These are phyloP conservation scores for Davidsoniella neocaledoniae DNA, from an alignment of 2,329 filamentous ascomycete genomes.

Conservation along the genomic window DNA sequence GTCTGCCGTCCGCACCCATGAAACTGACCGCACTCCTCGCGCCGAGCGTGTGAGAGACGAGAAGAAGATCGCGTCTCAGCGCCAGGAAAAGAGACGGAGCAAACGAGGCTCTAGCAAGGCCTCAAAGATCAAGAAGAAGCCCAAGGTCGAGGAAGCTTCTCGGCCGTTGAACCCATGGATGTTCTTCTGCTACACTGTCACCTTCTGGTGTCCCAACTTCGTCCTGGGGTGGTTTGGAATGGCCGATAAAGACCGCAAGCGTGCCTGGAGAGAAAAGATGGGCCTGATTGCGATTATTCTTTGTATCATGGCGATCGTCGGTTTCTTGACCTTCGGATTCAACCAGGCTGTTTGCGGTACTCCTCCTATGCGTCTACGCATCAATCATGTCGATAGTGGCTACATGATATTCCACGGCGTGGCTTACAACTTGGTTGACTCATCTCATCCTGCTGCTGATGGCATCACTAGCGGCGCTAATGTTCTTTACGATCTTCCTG, in stretches of 20 bases:
- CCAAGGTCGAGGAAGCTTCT: conserved; percentile 40
- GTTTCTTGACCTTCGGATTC: conserved; percentile 94
- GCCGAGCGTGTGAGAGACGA: conserved; percentile 21
- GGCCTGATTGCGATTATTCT: conserved; percentile 89
- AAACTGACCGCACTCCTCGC: conserved; percentile 29
- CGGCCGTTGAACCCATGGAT: conserved; percentile 83
- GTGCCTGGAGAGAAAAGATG: conserved; percentile 97
- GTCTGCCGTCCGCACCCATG: conserved; percentile 30
- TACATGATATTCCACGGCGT: conserved; percentile 96
- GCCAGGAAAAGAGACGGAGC: conserved; percentile 18
- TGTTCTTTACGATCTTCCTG: conserved; percentile 70
- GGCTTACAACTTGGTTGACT: conserved; percentile 68
- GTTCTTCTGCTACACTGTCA: conserved; percentile 83
- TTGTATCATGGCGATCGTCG: conserved; percentile 71
- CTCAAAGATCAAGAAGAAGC: conserved; percentile 46
- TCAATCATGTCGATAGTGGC: conserved; percentile 64
- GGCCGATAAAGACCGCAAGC: conserved; percentile 67
- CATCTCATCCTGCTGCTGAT: conserved; percentile 61
- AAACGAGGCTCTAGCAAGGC: conserved; percentile 24
- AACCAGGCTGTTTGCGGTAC: conserved; percentile 69
- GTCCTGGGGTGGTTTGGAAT: conserved; percentile 74
- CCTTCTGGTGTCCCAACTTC: conserved; percentile 85
- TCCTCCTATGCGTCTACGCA: conserved; percentile 54
- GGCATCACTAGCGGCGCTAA: conserved; percentile 63
- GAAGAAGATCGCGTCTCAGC: conserved; percentile 18